A percentile compares a stretch with the other conserved stretches of the same genome.
Conservation (phyloP, 2,329 filamentous ascomycete species). For the Penicillium nordicum region DNA sequence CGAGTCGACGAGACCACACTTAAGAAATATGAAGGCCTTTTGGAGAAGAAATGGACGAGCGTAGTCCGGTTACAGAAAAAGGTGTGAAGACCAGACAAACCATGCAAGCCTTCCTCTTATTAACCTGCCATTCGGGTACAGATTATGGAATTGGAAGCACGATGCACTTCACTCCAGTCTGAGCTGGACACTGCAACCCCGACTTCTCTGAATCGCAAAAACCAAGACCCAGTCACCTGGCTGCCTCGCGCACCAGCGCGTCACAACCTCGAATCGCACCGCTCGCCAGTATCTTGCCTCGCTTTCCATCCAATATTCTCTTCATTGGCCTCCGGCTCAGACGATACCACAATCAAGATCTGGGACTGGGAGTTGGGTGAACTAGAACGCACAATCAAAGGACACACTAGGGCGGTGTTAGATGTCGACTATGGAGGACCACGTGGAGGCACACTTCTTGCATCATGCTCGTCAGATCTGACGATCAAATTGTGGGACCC, state of each 20-base stretch:
- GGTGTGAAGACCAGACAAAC: conserved; percentile 40
- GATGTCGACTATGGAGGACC: conserved; percentile 90
- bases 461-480: conserved; percentile 80
- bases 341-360: conserved; percentile 92
- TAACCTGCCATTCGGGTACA: conserved; percentile 38
- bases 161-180: conserved; percentile 67
- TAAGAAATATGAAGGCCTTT: conserved; percentile 89
- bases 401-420: conserved; percentile 82
- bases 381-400: conserved; percentile 84
- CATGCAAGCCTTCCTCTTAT: conserved; percentile 2
- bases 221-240: conserved; percentile 82
- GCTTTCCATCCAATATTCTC: conserved; percentile 93
- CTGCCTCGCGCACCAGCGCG: conserved; percentile 77
- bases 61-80: conserved; percentile 94
- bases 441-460: conserved; percentile 71
- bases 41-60: conserved; percentile 99
- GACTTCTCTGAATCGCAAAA: conserved; percentile 70
- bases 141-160: conserved; percentile 91
- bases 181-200: conserved; percentile 84
- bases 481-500: conserved; percentile 97
- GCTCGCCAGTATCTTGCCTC: conserved; percentile 76
- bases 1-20: conserved; percentile 74
- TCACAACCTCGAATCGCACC: conserved; percentile 79
- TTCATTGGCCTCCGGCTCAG: conserved; percentile 82
- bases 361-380: conserved; percentile 97